phyloP scores from a whole-genome alignment of 2,329 filamentous ascomycete genomes.

The Thelonectria rubi region DNA sequence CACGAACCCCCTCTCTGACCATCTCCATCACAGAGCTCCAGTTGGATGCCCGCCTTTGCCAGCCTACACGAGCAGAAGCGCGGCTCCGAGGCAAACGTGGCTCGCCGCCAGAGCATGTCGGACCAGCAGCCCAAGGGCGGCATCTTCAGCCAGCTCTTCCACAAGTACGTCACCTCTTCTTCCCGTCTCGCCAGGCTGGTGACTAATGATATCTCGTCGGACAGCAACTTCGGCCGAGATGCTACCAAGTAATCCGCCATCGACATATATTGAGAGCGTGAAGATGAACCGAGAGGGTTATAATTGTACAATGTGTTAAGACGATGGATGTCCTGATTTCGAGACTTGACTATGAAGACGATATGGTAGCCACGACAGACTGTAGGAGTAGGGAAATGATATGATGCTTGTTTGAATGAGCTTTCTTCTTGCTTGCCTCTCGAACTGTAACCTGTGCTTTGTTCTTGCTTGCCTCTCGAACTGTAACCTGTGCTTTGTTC shows the following conservation, averaged over 20 bases:
- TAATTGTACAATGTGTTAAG: neutral
- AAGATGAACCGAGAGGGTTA: constrained; percentile 22
- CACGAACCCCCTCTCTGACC: constrained; percentile 1
- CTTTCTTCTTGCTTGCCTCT: no score
- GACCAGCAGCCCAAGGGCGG: constrained; percentile 62
- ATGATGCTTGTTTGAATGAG: constrained; percentile 21
- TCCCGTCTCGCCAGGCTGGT: neutral
- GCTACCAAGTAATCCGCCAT: constrained; percentile 39
- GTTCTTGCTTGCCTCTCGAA: no score
- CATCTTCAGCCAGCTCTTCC: constrained; percentile 64
- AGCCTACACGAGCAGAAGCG: constrained; percentile 62
- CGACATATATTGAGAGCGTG: neutral
- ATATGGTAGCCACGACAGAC: constrained; percentile 12
- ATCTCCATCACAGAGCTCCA: constrained; percentile 51
- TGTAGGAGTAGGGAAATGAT: constrained; percentile 26
- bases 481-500: no score
- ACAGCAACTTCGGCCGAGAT: constrained; percentile 48
- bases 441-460: no score
- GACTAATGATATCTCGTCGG: constrained; percentile 1
- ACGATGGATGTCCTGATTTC: no score
- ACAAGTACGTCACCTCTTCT: constrained; percentile 54
- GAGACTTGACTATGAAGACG: constrained; percentile 1
- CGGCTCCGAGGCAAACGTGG: constrained; percentile 52
- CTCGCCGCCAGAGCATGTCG: constrained; percentile 63
- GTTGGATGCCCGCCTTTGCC: constrained; percentile 59